phyloP scores from a whole-genome alignment of 2,329 filamentous ascomycete species.

The Epichloe uncinata region DNA sequence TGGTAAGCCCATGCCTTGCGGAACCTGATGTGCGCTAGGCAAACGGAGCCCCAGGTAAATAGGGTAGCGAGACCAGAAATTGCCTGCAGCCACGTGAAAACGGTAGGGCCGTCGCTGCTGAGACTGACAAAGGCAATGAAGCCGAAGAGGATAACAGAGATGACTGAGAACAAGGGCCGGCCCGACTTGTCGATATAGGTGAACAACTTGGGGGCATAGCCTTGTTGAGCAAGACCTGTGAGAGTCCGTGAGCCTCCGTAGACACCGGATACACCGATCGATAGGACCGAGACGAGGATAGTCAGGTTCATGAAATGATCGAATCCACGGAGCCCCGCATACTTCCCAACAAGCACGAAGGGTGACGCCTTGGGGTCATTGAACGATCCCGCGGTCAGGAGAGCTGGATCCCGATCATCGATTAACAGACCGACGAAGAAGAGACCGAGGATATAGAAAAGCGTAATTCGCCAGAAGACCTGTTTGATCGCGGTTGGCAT shows the following conservation, averaged over 20 bases:
- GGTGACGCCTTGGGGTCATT: slow-evolving; percentile 29
- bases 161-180: slow-evolving; percentile 38
- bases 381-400: slow-evolving; percentile 29
- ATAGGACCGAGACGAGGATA: slow-evolving; percentile 44
- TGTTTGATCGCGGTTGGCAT: slow-evolving; percentile 78
- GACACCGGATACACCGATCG: slow-evolving; percentile 44
- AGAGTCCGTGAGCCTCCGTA: slow-evolving; percentile 48
- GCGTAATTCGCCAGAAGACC: slow-evolving; percentile 45
- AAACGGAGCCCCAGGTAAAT: slow-evolving; percentile 53
- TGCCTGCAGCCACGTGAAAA: slow-evolving; percentile 51
- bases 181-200: slow-evolving; percentile 44
- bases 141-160: slow-evolving; percentile 33
- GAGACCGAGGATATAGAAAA: slow-evolving; percentile 41
- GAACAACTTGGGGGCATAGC: slow-evolving; percentile 43
- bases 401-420: slow-evolving; percentile 28
- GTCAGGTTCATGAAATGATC: slow-evolving; percentile 46
- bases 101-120: slow-evolving; percentile 27
- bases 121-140: slow-evolving; percentile 30
- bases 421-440: slow-evolving; percentile 39
- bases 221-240: slow-evolving; percentile 44
- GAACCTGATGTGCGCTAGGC: slow-evolving; percentile 52
- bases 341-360: slow-evolving; percentile 44
- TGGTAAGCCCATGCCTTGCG: slow-evolving; percentile 44
- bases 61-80: slow-evolving; percentile 49
- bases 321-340: slow-evolving; percentile 37